A percentile compares a stretch with the other conserved stretches of the same genome.
Conservation (phyloP, 768 basidiomycete species). For the Kondoa malvinella region DNA sequence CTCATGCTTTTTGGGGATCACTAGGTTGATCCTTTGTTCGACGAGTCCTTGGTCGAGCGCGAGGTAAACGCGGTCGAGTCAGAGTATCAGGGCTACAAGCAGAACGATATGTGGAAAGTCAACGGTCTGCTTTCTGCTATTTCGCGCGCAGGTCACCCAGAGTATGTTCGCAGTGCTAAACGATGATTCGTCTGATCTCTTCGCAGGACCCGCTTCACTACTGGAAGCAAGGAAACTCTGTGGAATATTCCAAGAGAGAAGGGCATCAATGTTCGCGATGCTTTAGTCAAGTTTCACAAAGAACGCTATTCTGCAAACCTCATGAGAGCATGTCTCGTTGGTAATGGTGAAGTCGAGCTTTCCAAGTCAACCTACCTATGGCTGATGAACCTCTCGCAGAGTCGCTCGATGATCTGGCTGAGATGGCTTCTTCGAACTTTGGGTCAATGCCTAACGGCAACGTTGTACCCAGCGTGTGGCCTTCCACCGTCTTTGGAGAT, state of each 20-base stretch:
- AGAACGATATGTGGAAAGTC: constrained; percentile 71
- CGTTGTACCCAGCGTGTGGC: background rate
- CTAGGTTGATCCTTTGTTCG: constrained; percentile 67
- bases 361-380: background rate
- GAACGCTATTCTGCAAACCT: constrained; percentile 20
- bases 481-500: background rate
- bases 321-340: background rate
- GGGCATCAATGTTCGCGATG: constrained; percentile 33
- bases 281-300: constrained; percentile 36
- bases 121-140: constrained; percentile 73
- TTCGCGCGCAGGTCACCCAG: constrained; percentile 32
- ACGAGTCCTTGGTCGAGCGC: constrained; percentile 61
- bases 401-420: background rate
- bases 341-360: background rate
- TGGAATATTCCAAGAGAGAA: constrained; percentile 32
- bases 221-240: constrained; percentile 33
- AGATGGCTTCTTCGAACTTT: background rate
- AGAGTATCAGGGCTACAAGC: constrained; percentile 89
- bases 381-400: background rate
- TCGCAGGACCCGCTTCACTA: constrained; percentile 13
- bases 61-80: constrained; percentile 93
- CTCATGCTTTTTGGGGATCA: background rate
- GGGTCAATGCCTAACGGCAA: background rate
- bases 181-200: background rate
- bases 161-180: constrained; percentile 36